These are phyloP conservation scores for Penicillium cinerascens DNA, from an alignment of 495 filamentous ascomycete genomes.

Conservation along the genomic window DNA sequence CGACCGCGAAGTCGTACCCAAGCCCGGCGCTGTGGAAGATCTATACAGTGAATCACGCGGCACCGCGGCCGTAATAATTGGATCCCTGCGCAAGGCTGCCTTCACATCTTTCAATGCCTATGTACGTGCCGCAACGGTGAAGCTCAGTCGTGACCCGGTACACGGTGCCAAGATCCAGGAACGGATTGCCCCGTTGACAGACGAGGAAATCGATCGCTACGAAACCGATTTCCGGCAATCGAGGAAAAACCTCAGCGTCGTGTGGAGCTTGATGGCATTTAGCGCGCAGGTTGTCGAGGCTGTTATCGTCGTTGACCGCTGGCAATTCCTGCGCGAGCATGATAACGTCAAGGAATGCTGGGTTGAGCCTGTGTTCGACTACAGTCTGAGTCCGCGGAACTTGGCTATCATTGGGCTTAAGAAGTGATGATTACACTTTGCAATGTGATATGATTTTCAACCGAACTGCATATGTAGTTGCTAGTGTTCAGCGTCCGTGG, in stretches of 20 bases:
- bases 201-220: slow-evolving; percentile 70
- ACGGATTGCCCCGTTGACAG: slow-evolving; percentile 60
- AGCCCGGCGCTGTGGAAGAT: slow-evolving; percentile 41
- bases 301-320: slow-evolving; percentile 86
- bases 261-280: slow-evolving; percentile 95
- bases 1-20: slow-evolving; percentile 68
- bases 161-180: slow-evolving; percentile 54
- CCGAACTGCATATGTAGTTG: not conserved
- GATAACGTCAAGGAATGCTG: slow-evolving; percentile 63
- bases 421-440: slow-evolving; percentile 36
- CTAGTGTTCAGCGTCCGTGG: too few species aligned
- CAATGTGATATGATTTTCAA: slow-evolving; percentile 5
- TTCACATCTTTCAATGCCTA: slow-evolving; percentile 76
- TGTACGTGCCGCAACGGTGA: slow-evolving; percentile 71
- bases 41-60: slow-evolving; percentile 32
- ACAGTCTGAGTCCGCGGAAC: slow-evolving; percentile 81
- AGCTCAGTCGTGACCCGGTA: slow-evolving; percentile 59
- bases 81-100: slow-evolving; percentile 73
- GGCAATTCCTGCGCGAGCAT: slow-evolving; percentile 83
- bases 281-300: slow-evolving; percentile 85
- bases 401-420: slow-evolving; percentile 88
- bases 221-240: slow-evolving; percentile 57
- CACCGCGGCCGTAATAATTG: slow-evolving; percentile 64
- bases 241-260: slow-evolving; percentile 77
- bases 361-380: slow-evolving; percentile 93